These are phyloP conservation scores for Echinosophora koreensis DNA, from an alignment of 306 rosid species.

Conservation along the genomic window DNA sequence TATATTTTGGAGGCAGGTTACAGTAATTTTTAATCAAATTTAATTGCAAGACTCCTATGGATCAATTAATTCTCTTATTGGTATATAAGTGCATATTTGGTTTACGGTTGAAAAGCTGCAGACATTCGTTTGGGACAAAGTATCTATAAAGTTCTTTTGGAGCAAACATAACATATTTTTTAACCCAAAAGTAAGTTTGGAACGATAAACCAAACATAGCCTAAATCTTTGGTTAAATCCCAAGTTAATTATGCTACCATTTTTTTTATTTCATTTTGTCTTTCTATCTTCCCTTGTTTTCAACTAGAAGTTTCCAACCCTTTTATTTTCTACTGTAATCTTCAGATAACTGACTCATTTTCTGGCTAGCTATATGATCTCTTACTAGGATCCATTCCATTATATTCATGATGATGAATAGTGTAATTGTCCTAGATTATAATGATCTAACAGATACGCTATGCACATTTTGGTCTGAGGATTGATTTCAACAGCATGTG, in stretches of 20 bases:
- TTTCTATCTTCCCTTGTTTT: not conserved
- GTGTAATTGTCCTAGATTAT: not conserved
- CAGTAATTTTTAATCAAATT: not conserved
- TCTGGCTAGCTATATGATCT: too few species aligned
- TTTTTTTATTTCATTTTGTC: not conserved
- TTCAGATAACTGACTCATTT: too few species aligned
- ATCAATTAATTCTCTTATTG: not conserved
- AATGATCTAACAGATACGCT: not conserved
- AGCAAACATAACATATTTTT: too few species aligned
- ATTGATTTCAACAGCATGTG: constrained; percentile 27
- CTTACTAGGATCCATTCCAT: not conserved
- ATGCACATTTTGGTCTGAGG: not conserved
- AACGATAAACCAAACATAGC: too few species aligned
- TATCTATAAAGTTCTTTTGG: too few species aligned
- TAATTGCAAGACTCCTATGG: not conserved
- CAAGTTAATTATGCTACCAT: not conserved
- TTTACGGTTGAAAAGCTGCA: too few species aligned
- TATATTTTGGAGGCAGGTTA: not conserved
- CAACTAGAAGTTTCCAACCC: not conserved
- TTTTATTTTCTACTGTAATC: too few species aligned
- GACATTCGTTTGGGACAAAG: too few species aligned
- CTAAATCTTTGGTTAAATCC: not conserved
- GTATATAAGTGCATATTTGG: too few species aligned
- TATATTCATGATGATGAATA: not conserved
- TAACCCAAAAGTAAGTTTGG: too few species aligned